Evolutionary conservation across 371 early-diverging fungal genomes (phyloP), one percentile per base, ranked within the genome.

Genomic region (Basidiobolus meristosporus): DNA sequence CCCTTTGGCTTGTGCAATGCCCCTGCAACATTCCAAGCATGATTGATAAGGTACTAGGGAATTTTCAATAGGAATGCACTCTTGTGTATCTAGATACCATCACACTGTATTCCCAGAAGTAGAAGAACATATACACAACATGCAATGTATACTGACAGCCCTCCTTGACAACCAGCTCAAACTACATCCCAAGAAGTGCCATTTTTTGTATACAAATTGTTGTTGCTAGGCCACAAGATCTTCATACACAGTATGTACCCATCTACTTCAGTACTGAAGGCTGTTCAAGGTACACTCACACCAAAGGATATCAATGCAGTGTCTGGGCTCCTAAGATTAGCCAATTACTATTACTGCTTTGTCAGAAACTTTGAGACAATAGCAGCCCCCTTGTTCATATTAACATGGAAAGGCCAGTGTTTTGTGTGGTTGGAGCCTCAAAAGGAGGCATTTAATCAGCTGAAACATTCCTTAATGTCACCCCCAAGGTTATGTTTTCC

Each of bases 31-130:
- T 61, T 63, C 44, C 54, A 56, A 40, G 29, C 43, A 3, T 28
- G 1, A 53, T 59, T 46, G 53, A 59, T 36, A 20, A 38, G 16
- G 31, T 62, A 5, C 39, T 69, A 0, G 28, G 23, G 14, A 50
- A 51, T 0, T 9, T 51, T 1, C 38, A 52, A 6, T 41, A 44
- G 57, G 36, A 38, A 6, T 61, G 50, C 23, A 48, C 60, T 0
- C 42, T 47, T 14, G 39, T 63, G 0, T 67, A 65, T 36, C 43
- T 69, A 1, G 67, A 68, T 35, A 63, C 69, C 45, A 54, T 65
- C 16, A 38, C 64, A 0, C 40, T 67, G 7, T 65, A 44, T 37
- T 57, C 56, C 7, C 12, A 18, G 1, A 47, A 38, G 1, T 18
- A 20, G 53, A 57, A 18, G 48, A 58, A n/a, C 67, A 70, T 47